These are phyloP conservation scores for Stemphylium beticola DNA, from an alignment of 2,329 filamentous ascomycete species.

Conservation along the genomic window DNA sequence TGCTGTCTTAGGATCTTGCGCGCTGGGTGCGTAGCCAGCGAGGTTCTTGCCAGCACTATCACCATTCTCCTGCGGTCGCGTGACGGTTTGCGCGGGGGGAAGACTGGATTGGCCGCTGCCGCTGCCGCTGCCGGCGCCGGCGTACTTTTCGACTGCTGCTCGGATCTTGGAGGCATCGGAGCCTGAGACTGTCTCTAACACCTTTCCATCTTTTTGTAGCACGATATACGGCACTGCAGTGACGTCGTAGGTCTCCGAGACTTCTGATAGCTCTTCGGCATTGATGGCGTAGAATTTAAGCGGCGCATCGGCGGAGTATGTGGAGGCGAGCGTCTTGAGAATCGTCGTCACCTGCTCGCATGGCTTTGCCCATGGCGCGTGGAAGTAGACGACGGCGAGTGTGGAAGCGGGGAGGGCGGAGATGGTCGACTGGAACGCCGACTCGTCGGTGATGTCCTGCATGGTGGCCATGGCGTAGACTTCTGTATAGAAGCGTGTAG, in stretches of 20 bases:
- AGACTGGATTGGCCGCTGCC: constrained; percentile 49
- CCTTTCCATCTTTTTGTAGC: constrained; percentile 74
- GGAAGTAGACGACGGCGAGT: constrained; percentile 88
- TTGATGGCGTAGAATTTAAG: constrained; percentile 90
- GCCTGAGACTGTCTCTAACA: constrained; percentile 85
- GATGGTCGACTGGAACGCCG: constrained; percentile 74
- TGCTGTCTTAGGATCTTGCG: constrained; percentile 54
- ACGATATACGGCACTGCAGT: constrained; percentile 93
- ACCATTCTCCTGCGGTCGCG: constrained; percentile 51
- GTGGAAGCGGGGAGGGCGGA: constrained; percentile 71
- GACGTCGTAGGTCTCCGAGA: constrained; percentile 92
- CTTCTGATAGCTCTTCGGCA: constrained; percentile 90
- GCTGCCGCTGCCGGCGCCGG: constrained; percentile 56
- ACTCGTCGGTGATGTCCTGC: constrained; percentile 75
- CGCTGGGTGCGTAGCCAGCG: constrained; percentile 53
- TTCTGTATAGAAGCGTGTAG: neutral
- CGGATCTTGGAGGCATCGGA: constrained; percentile 88
- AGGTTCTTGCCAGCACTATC: constrained; percentile 49
- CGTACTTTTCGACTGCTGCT: constrained; percentile 82
- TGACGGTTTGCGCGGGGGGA: constrained; percentile 52
- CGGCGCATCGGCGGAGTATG: constrained; percentile 75
- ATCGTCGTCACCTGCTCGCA: constrained; percentile 94
- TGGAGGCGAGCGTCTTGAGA: constrained; percentile 81
- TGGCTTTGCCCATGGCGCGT: constrained; percentile 94
- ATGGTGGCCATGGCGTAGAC: constrained; percentile 60